Conservation (phyloP, 305 asterid genomes). For the Solanum chacoense region DNA sequence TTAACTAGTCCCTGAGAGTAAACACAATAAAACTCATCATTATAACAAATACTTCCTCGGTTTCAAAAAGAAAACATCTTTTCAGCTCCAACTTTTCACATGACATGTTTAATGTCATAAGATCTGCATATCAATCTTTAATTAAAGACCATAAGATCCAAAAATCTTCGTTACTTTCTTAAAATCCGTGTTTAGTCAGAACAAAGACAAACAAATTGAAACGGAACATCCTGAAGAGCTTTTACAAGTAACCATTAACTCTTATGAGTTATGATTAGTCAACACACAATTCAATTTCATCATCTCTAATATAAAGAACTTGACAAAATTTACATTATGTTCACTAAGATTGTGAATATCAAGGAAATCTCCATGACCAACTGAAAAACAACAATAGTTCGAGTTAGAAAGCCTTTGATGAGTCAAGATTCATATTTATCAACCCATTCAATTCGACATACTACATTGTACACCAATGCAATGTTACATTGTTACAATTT, state of each 20-base stretch:
- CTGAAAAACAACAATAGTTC: not conserved
- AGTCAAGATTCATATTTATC: not conserved
- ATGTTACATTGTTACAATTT: not conserved
- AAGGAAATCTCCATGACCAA: not conserved
- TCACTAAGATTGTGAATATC: not conserved
- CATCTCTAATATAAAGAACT: not conserved
- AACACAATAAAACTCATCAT: not conserved
- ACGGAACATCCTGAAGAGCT: not conserved
- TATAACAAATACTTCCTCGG: not conserved
- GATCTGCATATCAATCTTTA: not conserved
- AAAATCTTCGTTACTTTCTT: not conserved
- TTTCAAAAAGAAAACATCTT: not conserved
- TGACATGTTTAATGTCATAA: not conserved
- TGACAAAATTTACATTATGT: not conserved
- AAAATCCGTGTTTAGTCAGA: not conserved
- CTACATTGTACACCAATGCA: not conserved
- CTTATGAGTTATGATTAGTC: not conserved
- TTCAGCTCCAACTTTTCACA: not conserved
- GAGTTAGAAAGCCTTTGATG: not conserved
- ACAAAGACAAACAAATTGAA: not conserved
- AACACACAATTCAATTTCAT: not conserved
- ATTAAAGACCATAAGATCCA: not conserved
- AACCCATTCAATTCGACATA: not conserved
- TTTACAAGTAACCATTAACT: not conserved
- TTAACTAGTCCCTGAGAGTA: constrained; percentile 27